Percentiles rank a stretch among this genome's conserved stretches.
These are phyloP conservation scores for Gossypium gossypioides DNA, from an alignment of 441 rosid species.

Conservation along the genomic window DNA sequence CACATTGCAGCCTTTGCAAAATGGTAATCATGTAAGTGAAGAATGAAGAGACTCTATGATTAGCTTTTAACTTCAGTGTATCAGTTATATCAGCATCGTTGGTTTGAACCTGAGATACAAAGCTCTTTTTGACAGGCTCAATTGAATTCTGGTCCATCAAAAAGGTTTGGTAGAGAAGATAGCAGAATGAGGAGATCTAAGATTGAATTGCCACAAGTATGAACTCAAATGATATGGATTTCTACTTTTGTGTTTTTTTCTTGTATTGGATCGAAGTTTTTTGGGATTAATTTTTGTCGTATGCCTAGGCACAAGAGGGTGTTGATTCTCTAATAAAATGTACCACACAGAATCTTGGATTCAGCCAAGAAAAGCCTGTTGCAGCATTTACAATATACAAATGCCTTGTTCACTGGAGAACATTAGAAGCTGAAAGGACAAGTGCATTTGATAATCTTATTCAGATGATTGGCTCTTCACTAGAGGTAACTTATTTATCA, in stretches of 20 bases:
- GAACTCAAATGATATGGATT: constrained; percentile 17
- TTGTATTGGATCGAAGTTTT: not conserved
- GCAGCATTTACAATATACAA: constrained; percentile 80
- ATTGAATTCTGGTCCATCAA: constrained; percentile 30
- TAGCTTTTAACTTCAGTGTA: constrained; percentile 10
- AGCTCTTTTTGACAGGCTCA: constrained; percentile 38
- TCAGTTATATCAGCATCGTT: constrained; percentile 12
- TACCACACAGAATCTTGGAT: constrained; percentile 54
- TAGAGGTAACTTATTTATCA: constrained; percentile 52
- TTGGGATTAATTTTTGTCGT: constrained; percentile 16
- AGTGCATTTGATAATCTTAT: constrained; percentile 86
- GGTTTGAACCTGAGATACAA: constrained; percentile 17
- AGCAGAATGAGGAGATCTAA: constrained; percentile 34
- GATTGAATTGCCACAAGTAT: constrained; percentile 56
- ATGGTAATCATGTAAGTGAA: constrained; percentile 62
- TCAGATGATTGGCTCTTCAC: constrained; percentile 70
- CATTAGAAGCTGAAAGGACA: constrained; percentile 83
- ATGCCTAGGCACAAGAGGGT: constrained; percentile 45
- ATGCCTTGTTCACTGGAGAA: constrained; percentile 84
- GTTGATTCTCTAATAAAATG: constrained; percentile 58
- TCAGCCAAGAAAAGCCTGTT: constrained; percentile 65
- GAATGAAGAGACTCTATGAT: constrained; percentile 7
- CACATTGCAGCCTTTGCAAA: constrained; percentile 59
- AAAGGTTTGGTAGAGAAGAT: constrained; percentile 38
- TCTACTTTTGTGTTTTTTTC: constrained; percentile 12